phyloP scores from a whole-genome alignment of 2,329 filamentous ascomycete species.

The Diplocarpon rosae region DNA sequence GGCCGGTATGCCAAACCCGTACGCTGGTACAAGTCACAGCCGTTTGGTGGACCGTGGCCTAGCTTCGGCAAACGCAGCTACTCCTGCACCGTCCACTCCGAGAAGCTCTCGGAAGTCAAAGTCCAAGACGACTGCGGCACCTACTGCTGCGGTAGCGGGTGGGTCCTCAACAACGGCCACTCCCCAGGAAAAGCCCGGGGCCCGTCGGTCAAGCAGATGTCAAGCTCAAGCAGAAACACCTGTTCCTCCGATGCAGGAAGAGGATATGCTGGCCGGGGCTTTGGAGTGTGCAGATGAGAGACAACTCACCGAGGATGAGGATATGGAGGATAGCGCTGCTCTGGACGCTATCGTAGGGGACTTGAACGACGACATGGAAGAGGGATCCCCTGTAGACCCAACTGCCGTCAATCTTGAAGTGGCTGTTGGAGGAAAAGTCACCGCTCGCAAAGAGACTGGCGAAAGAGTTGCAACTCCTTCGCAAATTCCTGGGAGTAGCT shows the following conservation, averaged over 20 bases:
- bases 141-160: constrained; percentile 34
- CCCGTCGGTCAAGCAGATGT: constrained; percentile 54
- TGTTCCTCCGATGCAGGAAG: constrained; percentile 42
- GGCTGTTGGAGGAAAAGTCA: constrained; percentile 75
- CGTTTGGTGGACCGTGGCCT: constrained; percentile 23
- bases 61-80: constrained; percentile 22
- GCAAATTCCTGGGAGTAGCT: constrained; percentile 40
- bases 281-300: constrained; percentile 91
- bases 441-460: constrained; percentile 84
- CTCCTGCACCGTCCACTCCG: constrained; percentile 30
- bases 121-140: constrained; percentile 33
- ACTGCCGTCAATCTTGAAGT: constrained; percentile 88
- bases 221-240: constrained; percentile 42
- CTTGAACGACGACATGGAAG: constrained; percentile 71
- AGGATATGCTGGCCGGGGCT: constrained; percentile 54
- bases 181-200: constrained; percentile 45
- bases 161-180: constrained; percentile 30
- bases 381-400: constrained; percentile 65
- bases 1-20: constrained; percentile 47
- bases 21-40: constrained; percentile 20
- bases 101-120: constrained; percentile 29
- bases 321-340: constrained; percentile 52
- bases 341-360: constrained; percentile 86
- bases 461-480: constrained; percentile 76
- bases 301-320: constrained; percentile 64